These are phyloP conservation scores for Cephaloascus albidus DNA, from an alignment of 805 yeast species.

Conservation along the genomic window DNA sequence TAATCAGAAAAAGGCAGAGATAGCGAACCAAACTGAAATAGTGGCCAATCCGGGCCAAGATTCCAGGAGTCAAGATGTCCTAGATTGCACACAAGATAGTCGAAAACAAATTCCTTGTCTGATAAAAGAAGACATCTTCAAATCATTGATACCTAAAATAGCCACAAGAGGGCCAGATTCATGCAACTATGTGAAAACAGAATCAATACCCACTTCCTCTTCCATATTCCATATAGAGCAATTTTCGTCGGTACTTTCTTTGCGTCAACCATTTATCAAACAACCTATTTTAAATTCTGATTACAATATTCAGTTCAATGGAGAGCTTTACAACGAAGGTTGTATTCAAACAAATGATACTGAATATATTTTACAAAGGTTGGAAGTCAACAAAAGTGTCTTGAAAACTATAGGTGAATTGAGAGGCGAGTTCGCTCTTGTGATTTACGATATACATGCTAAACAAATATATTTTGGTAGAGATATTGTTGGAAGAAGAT, in stretches of 20 bases:
- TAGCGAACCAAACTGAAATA: too few species aligned
- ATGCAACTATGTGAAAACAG: slow-evolving; percentile 15
- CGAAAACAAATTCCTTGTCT: too few species aligned
- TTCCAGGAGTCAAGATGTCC: too few species aligned
- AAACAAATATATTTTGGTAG: slow-evolving; percentile 64
- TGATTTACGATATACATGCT: slow-evolving; percentile 33
- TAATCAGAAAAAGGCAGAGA: too few species aligned
- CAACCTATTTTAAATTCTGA: slow-evolving; percentile 50
- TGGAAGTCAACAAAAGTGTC: slow-evolving; percentile 26
- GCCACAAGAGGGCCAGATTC: slow-evolving; percentile 61
- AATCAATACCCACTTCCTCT: slow-evolving; percentile 2
- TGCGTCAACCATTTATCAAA: slow-evolving; percentile 66
- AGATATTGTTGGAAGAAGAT: slow-evolving; percentile 75
- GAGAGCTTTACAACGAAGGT: slow-evolving; percentile 70
- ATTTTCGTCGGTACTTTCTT: slow-evolving; percentile 68
- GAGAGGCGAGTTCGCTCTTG: slow-evolving; percentile 80
- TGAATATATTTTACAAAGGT: slow-evolving; percentile 29
- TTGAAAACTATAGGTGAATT: slow-evolving; percentile 30
- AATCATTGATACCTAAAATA: slow-evolving; percentile 31
- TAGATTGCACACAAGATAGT: too few species aligned
- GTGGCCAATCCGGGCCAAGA: too few species aligned
- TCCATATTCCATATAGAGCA: slow-evolving; percentile 15
- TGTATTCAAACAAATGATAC: slow-evolving; percentile 56
- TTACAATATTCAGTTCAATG: slow-evolving; percentile 69
- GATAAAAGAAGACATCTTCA: too few species aligned